Evolutionary conservation across 345 rosid genomes (phyloP).

Genomic region (Cardamine occulta): DNA sequence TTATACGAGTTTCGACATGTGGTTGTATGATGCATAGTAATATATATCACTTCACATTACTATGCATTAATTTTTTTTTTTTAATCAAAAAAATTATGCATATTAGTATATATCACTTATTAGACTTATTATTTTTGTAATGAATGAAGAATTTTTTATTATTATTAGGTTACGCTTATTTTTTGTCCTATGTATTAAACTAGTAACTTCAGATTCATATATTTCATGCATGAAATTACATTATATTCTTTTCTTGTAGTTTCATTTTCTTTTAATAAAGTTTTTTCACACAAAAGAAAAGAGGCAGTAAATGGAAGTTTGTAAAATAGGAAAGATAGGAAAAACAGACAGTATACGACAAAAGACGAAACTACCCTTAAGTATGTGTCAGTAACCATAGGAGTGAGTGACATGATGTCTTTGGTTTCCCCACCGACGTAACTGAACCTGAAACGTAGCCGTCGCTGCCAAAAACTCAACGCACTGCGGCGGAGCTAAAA

Average conservation of each 20-base stretch:
- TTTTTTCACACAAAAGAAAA: neutral
- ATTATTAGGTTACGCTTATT: neutral
- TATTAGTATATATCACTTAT: neutral
- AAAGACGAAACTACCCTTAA: slow-evolving; percentile 18
- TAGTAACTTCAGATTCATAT: neutral
- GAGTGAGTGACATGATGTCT: slow-evolving; percentile 27
- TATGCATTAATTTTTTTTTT: too few species aligned
- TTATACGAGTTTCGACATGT: slow-evolving; percentile 32
- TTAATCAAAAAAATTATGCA: too few species aligned
- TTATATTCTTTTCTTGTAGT: neutral
- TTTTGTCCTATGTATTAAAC: neutral
- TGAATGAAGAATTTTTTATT: neutral
- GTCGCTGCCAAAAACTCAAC: slow-evolving; percentile 65
- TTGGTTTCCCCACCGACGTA: slow-evolving; percentile 53
- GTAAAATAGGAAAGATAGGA: neutral
- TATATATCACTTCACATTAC: too few species aligned
- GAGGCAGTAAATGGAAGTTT: neutral
- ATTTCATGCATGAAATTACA: neutral
- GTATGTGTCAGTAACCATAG: slow-evolving; percentile 28
- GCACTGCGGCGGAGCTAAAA: slow-evolving; percentile 59
- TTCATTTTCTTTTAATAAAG: neutral
- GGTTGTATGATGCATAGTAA: slow-evolving; percentile 25
- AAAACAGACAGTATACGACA: neutral
- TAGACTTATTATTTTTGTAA: neutral
- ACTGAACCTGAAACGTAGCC: slow-evolving; percentile 60